Base-by-base conservation (phyloP, 495 filamentous ascomycete species). In the Copromyces sp. region DNA sequence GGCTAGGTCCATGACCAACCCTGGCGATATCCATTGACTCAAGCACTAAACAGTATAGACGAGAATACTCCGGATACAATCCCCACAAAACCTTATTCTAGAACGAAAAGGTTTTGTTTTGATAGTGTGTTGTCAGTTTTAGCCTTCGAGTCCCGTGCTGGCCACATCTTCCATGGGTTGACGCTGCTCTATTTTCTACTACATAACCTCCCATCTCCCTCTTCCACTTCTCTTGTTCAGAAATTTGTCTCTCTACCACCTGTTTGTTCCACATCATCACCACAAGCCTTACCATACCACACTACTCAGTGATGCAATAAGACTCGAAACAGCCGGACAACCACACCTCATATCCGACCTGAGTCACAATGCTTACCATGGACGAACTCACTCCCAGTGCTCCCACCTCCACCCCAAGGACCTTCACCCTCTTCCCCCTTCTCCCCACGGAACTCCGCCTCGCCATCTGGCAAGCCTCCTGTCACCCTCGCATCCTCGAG, bases 371-470 rank as follows among this genome's bases (percentile, higher is more conserved):
- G 1, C 3, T 32, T 14, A 7, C 53, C 53, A 61, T 61, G 53
- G 53, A 61, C 45, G 38, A 32, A 71, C 39, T 38, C 35, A 35
- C 44, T 3, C 7, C 45, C 45, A 38, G 47, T 11, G 39, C 32
- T 61, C 73, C 29, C 24, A 65, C 73, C 38, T 75, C 78, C 71
- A 53, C 70, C 71, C 70, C 71, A 24, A 68, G 39, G 16, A 20
- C 73, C 16, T 87, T 87, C 73, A 70, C 76, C 59, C 75, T 81
- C 72, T 88, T 87, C 76, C 65, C 75, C 29, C 39, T 71, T 16
- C 80, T 87, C 12, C 84, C 86, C 39, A 68, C 81, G 40, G 86
- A 87, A 79, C 81, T 87, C 41, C 85, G 86, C 69, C 80, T 85
- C 68, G 76, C 85, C 44, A 84, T 88, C 74, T 88, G 84, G 84